Conservation (phyloP, 345 rosid genomes). For the Odontarrhena argentea region DNA sequence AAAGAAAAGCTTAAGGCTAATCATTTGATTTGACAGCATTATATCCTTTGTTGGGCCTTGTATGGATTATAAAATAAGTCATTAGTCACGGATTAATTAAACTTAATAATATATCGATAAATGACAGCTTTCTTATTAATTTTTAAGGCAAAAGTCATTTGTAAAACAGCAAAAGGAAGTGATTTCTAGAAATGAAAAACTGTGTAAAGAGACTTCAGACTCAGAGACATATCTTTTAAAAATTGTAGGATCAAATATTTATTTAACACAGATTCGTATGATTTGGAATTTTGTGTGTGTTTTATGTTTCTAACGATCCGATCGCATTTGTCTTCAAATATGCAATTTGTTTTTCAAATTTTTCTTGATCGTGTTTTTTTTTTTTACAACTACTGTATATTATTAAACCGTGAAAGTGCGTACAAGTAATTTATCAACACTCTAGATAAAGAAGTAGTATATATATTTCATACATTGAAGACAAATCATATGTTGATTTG, state of each 20-base stretch:
- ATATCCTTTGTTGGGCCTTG: background rate
- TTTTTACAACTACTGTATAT: no score
- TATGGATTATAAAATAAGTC: constrained; percentile 8
- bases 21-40: constrained; percentile 38
- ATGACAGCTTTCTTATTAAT: constrained; percentile 13
- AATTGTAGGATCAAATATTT: background rate
- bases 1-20: constrained; percentile 23
- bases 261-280: background rate
- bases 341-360: no score
- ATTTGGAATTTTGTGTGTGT: background rate
- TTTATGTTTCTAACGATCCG: background rate
- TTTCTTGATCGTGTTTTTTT: no score
- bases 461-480: no score
- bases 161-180: background rate
- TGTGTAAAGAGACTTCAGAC: background rate
- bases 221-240: background rate
- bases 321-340: background rate
- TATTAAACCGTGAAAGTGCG: no score
- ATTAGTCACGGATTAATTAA: background rate
- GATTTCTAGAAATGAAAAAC: background rate
- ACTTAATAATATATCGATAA: background rate
- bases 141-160: background rate
- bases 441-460: no score
- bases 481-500: no score
- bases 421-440: no score